Evolutionary conservation across 306 rosid species (phyloP).

Genomic region (Pyrus bretschneideri): DNA sequence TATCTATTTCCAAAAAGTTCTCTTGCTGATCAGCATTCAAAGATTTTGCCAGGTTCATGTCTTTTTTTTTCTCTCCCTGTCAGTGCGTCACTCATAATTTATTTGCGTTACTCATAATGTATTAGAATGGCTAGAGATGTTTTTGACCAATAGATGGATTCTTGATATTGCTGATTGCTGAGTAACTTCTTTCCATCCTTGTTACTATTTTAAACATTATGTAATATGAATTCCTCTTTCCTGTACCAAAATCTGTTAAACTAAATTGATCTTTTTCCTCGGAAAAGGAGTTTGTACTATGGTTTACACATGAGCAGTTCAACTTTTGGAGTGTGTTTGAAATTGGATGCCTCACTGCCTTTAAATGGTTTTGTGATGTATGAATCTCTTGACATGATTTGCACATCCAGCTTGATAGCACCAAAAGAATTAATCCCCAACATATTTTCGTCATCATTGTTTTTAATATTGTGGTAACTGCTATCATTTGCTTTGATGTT

Average conservation of each 20-base stretch:
- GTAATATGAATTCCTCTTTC: not conserved
- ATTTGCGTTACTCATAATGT: not conserved
- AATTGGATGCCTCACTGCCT: not conserved
- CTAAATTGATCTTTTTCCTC: not conserved
- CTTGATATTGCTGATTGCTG: not conserved
- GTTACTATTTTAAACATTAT: not conserved
- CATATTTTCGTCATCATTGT: not conserved
- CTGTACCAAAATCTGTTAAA: not conserved
- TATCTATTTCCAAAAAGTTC: not conserved
- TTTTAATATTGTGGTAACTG: not conserved
- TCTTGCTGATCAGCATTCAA: slow-evolving; percentile 6
- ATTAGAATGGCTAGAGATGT: not conserved
- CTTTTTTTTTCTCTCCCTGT: not conserved
- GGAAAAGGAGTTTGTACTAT: not conserved
- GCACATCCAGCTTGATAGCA: not conserved
- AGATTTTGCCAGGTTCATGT: not conserved
- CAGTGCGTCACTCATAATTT: not conserved
- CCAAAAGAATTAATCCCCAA: not conserved
- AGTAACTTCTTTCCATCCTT: not conserved
- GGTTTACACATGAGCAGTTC: not conserved
- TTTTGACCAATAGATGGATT: not conserved
- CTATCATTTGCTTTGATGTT: not conserved
- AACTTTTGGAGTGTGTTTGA: not conserved
- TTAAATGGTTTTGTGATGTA: not conserved
- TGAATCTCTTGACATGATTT: not conserved